A percentile compares a stretch with the other conserved stretches of the same genome.
Evolutionary conservation across 2,329 filamentous ascomycete genomes (phyloP).

Genomic region (Coniochaeta pulveracea): DNA sequence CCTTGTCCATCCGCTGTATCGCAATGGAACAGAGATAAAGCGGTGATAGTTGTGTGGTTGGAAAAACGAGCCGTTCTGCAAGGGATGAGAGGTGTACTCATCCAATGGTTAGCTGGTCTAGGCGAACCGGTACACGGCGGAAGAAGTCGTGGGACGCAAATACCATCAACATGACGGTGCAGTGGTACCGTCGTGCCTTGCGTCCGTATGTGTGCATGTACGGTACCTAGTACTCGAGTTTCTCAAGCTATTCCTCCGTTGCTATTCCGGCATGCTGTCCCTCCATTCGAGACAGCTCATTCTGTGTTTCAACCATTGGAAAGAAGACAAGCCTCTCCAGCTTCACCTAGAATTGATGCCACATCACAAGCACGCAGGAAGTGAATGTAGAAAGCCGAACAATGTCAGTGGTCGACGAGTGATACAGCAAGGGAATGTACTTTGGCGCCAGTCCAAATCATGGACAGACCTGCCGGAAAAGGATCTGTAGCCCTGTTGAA

Average conservation of each 20-base stretch:
- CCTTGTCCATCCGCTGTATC: background rate
- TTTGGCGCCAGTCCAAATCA: too few species aligned
- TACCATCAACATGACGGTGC: background rate
- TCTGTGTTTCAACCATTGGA: background rate
- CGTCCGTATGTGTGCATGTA: slow-evolving; percentile 3
- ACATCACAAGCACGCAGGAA: background rate
- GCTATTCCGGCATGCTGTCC: too few species aligned
- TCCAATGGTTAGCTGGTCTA: background rate
- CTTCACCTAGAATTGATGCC: background rate
- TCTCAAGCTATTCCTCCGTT: too few species aligned
- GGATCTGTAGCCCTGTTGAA: background rate
- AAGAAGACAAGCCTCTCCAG: background rate
- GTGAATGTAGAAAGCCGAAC: background rate
- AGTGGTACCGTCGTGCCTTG: slow-evolving; percentile 1
- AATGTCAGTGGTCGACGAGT: too few species aligned
- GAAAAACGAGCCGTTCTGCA: slow-evolving; percentile 1
- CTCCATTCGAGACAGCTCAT: background rate
- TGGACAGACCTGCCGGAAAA: background rate
- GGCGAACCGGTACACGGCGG: slow-evolving; percentile 3
- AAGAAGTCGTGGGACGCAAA: slow-evolving; percentile 1
- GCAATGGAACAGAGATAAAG: slow-evolving; percentile 2
- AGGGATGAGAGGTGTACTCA: background rate
- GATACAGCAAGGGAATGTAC: too few species aligned
- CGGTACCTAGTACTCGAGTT: too few species aligned
- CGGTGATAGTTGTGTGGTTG: slow-evolving; percentile 1